Conservation (phyloP, 1,284 basidiomycete species). For the Peniophora sp. region DNA sequence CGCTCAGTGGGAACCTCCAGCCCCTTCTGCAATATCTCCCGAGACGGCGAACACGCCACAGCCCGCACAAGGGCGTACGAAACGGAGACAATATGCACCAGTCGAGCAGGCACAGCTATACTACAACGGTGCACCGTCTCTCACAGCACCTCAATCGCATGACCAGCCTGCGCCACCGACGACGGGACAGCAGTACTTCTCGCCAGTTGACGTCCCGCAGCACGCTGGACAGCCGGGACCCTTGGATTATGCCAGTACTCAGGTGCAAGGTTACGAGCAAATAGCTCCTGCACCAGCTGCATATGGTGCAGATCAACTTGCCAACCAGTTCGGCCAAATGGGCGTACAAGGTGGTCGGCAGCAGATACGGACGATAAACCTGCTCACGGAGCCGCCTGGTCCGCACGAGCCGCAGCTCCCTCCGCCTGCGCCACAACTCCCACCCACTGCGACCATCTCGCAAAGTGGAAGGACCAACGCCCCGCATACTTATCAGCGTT, state of each 20-base stretch:
- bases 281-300: slow-evolving; percentile 30
- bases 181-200: too few species aligned
- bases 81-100: slow-evolving; percentile 80
- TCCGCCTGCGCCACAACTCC: slow-evolving; percentile 86
- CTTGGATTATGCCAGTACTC: slow-evolving; percentile 52
- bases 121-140: slow-evolving; percentile 46
- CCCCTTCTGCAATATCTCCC: slow-evolving; percentile 10
- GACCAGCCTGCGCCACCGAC: slow-evolving; percentile 25
- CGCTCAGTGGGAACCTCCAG: slow-evolving; percentile 61
- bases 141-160: slow-evolving; percentile 31
- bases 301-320: slow-evolving; percentile 50
- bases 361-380: slow-evolving; percentile 76
- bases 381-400: slow-evolving; percentile 86
- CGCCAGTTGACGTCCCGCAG: slow-evolving; percentile 27
- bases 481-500: slow-evolving; percentile 89
- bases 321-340: slow-evolving; percentile 87
- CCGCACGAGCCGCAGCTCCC: slow-evolving; percentile 75
- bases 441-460: slow-evolving; percentile 76
- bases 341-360: slow-evolving; percentile 39
- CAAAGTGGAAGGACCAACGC: slow-evolving; percentile 78
- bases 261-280: slow-evolving; percentile 37
- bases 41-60: slow-evolving; percentile 28
- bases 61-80: slow-evolving; percentile 34
- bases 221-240: slow-evolving; percentile 29
- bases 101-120: slow-evolving; percentile 84